Evolutionary conservation across 768 basidiomycete species (phyloP), one percentile per base, ranked within the genome.

Genomic region (Lenzites betulinus): DNA sequence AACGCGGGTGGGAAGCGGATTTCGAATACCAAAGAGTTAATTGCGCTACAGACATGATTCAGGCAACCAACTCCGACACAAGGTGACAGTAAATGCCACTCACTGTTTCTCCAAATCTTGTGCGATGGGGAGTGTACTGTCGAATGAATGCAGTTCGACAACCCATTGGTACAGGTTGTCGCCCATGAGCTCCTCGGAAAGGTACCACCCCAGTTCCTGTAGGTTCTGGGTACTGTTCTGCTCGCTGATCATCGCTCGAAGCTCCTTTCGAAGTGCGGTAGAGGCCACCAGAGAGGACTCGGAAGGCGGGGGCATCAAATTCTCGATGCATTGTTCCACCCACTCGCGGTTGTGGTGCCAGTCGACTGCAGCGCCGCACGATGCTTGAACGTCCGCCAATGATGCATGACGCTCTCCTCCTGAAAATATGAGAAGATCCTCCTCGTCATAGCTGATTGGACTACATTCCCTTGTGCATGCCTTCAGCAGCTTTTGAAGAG

Each of bases 141-240:
- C 87, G 64, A 90, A 85, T 20, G 85, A 87, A 70, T 88, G 87
- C 74, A 89, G 72, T 71, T 90, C 89, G 12, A 90, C 80, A 58
- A 89, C 81, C 87, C 87, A 89, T 66, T 86, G 86, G 71, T 85
- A 88, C 20, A 88, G 70, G 63, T 89, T 89, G 67, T 89, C 84
- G 8, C 81, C 82, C 22, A 88, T 83, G 43, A 83, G 71, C n/a
- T 86, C 84, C 18, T 79, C 81, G 13, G 88, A 82, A 71, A 91
- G 77, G 69, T 86, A 89, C 86, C 89, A 91, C 12, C 89, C 90
- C 1, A 90, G 74, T 58, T 85, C 81, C 51, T 74, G 78, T 50
- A 83, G 69, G 47, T 80, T 74, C 12, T 76, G 75, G 20, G 76
- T 74, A 12, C 64, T 67, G 9, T 81, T 78, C 70, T 90, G 88